Conservation (phyloP, 352 stramenopile genomes). For the Pythium brassicae region DNA sequence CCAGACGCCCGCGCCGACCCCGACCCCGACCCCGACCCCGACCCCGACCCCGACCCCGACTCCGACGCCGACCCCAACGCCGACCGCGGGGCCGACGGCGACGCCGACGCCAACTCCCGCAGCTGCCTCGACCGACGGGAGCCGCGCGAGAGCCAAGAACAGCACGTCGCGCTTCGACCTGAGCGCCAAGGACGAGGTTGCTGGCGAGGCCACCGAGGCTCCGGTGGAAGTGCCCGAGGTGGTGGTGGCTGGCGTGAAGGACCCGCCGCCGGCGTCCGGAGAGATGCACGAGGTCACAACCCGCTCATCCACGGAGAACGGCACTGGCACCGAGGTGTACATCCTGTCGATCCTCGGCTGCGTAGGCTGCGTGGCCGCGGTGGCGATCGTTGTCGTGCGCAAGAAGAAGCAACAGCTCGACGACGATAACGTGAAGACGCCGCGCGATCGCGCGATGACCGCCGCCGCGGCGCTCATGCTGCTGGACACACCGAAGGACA, state of each 20-base stretch:
- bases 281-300: conserved; percentile 25
- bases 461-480: conserved; percentile 22
- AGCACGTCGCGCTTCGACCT: conserved; percentile 4
- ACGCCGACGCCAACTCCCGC: conserved; percentile 2
- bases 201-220: conserved; percentile 3
- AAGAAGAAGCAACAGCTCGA: conserved; percentile 68
- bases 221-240: background rate
- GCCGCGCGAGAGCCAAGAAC: background rate
- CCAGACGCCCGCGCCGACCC: conserved; percentile 16
- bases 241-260: conserved; percentile 17
- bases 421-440: conserved; percentile 56
- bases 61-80: conserved; percentile 4
- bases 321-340: conserved; percentile 24
- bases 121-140: conserved; percentile 12
- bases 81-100: conserved; percentile 21
- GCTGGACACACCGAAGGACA: conserved; percentile 50
- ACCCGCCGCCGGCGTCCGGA: background rate
- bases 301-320: conserved; percentile 6
- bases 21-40: conserved; percentile 17
- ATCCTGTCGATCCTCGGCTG: conserved; percentile 28
- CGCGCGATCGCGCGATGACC: conserved; percentile 25
- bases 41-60: conserved; percentile 25
- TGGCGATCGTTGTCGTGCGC: conserved; percentile 52
- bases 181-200: conserved; percentile 3
- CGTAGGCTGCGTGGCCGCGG: conserved; percentile 40